phyloP scores from a whole-genome alignment of 1,284 basidiomycete genomes.

The Taiwanofungus camphoratus region DNA sequence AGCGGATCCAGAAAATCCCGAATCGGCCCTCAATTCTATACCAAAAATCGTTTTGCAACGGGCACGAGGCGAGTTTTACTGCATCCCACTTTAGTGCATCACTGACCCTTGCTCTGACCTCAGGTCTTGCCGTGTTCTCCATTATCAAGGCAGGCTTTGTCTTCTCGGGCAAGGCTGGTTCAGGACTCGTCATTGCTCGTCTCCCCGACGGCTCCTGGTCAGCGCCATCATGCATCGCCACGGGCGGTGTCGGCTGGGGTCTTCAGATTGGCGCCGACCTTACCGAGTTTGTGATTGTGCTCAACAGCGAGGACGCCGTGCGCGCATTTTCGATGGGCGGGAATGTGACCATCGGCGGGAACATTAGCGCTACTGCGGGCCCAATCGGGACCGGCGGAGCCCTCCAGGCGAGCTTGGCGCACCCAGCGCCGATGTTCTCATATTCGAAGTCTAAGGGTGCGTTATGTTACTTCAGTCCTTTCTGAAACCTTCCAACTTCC shows the following conservation, averaged over 20 bases:
- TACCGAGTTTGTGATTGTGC: constrained; percentile 86
- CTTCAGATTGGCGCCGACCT: constrained; percentile 92
- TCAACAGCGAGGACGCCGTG: constrained; percentile 96
- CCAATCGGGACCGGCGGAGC: constrained; percentile 95
- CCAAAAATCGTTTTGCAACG: constrained; percentile 90
- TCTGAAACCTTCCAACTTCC: too few relatives aligned
- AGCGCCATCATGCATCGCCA: constrained; percentile 96
- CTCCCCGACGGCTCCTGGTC: constrained; percentile 97
- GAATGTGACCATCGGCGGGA: constrained; percentile 93
- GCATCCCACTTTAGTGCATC: not conserved
- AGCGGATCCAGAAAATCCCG: constrained; percentile 88
- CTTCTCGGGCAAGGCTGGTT: constrained; percentile 94
- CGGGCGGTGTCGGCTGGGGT: constrained; percentile 93
- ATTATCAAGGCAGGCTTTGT: constrained; percentile 94
- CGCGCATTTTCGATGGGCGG: constrained; percentile 93
- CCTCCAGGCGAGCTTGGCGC: constrained; percentile 81
- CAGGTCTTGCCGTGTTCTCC: constrained; percentile 93
- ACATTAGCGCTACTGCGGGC: constrained; percentile 80
- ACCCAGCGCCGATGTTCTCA: constrained; percentile 96
- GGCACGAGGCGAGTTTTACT: constrained; percentile 64
- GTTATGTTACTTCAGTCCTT: constrained; percentile 14
- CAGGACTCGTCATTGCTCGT: constrained; percentile 90
- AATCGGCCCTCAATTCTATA: constrained; percentile 91
- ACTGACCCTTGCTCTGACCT: not conserved
- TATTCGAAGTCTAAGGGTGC: constrained; percentile 92